Evolutionary conservation across 2,329 filamentous ascomycete genomes (phyloP).

Genomic region (Exophiala dermatitidis): DNA sequence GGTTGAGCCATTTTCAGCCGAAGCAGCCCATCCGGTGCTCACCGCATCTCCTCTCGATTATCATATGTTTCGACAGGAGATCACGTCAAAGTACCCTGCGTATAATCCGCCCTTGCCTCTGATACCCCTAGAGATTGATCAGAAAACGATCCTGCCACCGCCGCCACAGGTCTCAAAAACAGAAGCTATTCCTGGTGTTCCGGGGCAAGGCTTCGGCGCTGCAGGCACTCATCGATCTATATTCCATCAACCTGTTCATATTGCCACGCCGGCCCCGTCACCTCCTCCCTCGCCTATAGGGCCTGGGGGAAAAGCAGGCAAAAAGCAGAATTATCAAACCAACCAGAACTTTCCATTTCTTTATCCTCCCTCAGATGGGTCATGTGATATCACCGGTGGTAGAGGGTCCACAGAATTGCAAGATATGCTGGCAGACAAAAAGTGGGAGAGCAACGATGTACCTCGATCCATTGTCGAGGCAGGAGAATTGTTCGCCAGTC

Average conservation of each 20-base stretch:
- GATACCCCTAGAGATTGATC: slow-evolving; percentile 80
- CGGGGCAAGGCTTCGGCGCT: slow-evolving; percentile 31
- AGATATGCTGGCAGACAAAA: slow-evolving; percentile 69
- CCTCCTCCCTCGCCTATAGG: slow-evolving; percentile 86
- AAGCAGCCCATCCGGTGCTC: slow-evolving; percentile 59
- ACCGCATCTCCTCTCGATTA: slow-evolving; percentile 94
- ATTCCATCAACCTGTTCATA: slow-evolving; percentile 91
- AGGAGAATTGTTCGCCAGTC: slow-evolving; percentile 79
- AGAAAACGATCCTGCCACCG: slow-evolving; percentile 82
- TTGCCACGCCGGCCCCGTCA: slow-evolving; percentile 94
- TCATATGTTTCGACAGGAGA: slow-evolving; percentile 90
- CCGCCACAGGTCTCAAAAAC: slow-evolving; percentile 65
- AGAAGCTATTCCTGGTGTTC: slow-evolving; percentile 49
- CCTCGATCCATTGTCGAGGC: slow-evolving; percentile 93
- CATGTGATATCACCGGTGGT: slow-evolving; percentile 82
- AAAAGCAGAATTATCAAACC: slow-evolving; percentile 99
- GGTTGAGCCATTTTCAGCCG: slow-evolving; percentile 54
- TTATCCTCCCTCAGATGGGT: slow-evolving; percentile 84
- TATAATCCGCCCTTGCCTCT: slow-evolving; percentile 82
- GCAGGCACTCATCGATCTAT: slow-evolving; percentile 57
- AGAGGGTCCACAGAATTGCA: slow-evolving; percentile 78
- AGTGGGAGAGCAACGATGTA: slow-evolving; percentile 90
- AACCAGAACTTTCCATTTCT: slow-evolving; percentile 98
- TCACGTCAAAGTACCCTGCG: slow-evolving; percentile 94
- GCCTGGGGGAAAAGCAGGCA: slow-evolving; percentile 78